Evolutionary conservation across 1,284 basidiomycete genomes (phyloP).

Genomic region (Trametes versicolor): DNA sequence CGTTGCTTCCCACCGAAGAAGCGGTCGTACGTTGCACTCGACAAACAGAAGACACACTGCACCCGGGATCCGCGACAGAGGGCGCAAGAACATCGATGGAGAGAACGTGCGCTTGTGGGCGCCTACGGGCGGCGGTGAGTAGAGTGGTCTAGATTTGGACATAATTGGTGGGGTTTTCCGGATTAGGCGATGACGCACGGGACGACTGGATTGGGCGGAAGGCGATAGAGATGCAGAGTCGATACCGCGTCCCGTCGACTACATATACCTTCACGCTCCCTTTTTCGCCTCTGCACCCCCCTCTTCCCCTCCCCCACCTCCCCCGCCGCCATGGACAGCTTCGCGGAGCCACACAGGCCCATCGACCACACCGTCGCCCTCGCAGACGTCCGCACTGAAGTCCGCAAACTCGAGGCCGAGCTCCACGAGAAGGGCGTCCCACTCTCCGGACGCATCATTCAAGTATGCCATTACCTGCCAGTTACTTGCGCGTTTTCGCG

Average conservation of each 20-base stretch:
- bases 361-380: constrained; percentile 51
- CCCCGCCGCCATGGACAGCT: constrained; percentile 54
- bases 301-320: constrained; percentile 4
- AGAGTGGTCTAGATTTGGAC: constrained; percentile 30
- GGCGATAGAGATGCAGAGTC: constrained; percentile 26
- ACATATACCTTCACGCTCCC: constrained; percentile 16
- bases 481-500: constrained; percentile 66
- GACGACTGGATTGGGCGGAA: constrained; percentile 31
- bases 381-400: constrained; percentile 67
- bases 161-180: constrained; percentile 23
- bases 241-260: constrained; percentile 20
- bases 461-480: constrained; percentile 88
- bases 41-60: constrained; percentile 11
- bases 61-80: constrained; percentile 7
- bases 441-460: constrained; percentile 87
- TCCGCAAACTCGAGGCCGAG: constrained; percentile 72
- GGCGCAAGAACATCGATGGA: constrained; percentile 27
- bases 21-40: constrained; percentile 1
- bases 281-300: constrained; percentile 4
- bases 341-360: constrained; percentile 53
- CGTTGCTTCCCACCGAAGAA: background rate
- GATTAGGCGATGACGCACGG: constrained; percentile 22
- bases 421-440: constrained; percentile 74
- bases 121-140: constrained; percentile 26
- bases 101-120: constrained; percentile 7